These are phyloP conservation scores for Pilatotrama ljubarskyi DNA, from an alignment of 768 basidiomycete genomes.

Conservation along the genomic window DNA sequence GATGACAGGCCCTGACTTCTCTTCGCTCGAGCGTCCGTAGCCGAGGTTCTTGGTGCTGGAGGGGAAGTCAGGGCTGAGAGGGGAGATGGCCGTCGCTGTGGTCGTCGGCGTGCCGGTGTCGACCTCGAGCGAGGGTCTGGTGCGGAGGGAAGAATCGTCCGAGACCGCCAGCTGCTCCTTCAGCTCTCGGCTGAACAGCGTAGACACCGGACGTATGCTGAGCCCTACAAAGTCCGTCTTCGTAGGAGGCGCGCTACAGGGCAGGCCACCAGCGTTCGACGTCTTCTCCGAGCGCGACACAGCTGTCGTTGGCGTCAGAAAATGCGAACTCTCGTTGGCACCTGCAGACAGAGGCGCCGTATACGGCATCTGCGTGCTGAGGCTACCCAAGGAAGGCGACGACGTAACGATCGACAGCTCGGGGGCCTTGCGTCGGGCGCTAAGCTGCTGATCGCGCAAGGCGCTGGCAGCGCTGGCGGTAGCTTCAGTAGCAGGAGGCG, in stretches of 20 bases:
- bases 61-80: slow-evolving; percentile 45
- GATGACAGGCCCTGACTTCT: slow-evolving; percentile 32
- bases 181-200: slow-evolving; percentile 73
- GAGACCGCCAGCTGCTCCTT: slow-evolving; percentile 40
- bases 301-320: slow-evolving; percentile 24
- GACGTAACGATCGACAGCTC: slow-evolving; percentile 31
- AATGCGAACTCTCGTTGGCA: slow-evolving; percentile 16
- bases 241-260: slow-evolving; percentile 65
- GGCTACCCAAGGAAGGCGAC: slow-evolving; percentile 7
- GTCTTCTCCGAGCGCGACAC: slow-evolving; percentile 8
- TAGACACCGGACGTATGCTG: slow-evolving; percentile 73
- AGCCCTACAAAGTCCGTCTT: slow-evolving; percentile 64
- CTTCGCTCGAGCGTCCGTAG: slow-evolving; percentile 23
- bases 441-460: slow-evolving; percentile 25
- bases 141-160: slow-evolving; percentile 16
- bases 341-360: slow-evolving; percentile 20
- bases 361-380: slow-evolving; percentile 10
- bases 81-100: slow-evolving; percentile 45
- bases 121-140: slow-evolving; percentile 39
- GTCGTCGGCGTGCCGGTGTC: slow-evolving; percentile 56
- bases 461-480: background rate
- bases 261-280: slow-evolving; percentile 12
- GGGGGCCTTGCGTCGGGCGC: slow-evolving; percentile 27
- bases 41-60: slow-evolving; percentile 8
- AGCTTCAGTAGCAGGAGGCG: slow-evolving; percentile 11